Percentiles rank a stretch among this genome's conserved stretches.
These are phyloP conservation scores for Pilatotrama ljubarskyi DNA, from an alignment of 768 basidiomycete genomes.

Conservation along the genomic window DNA sequence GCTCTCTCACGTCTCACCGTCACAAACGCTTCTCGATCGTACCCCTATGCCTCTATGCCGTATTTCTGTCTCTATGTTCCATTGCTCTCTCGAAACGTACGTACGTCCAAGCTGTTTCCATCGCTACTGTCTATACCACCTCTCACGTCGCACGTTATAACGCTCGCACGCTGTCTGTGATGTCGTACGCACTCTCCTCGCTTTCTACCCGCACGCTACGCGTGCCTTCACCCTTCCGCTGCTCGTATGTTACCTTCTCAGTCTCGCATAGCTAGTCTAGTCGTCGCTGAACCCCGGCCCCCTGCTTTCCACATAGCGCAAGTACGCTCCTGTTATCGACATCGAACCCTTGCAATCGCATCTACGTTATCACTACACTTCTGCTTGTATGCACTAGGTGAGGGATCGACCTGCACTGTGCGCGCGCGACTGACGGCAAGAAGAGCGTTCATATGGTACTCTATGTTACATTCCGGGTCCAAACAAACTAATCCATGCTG, in stretches of 20 bases:
- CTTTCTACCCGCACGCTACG: slow-evolving; percentile 17
- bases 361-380: background rate
- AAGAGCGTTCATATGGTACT: no score
- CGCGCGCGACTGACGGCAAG: no score
- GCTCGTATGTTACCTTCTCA: slow-evolving; percentile 1
- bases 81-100: slow-evolving; percentile 11
- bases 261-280: slow-evolving; percentile 22
- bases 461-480: slow-evolving; percentile 40
- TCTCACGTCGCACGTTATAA: slow-evolving; percentile 20
- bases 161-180: slow-evolving; percentile 12
- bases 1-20: background rate
- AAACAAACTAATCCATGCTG: slow-evolving; percentile 73
- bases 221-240: slow-evolving; percentile 6
- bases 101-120: slow-evolving; percentile 18
- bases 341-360: slow-evolving; percentile 5
- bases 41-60: slow-evolving; percentile 22
- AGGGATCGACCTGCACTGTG: no score
- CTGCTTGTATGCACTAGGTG: no score
- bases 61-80: slow-evolving; percentile 14
- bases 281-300: slow-evolving; percentile 8
- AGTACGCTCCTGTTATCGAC: slow-evolving; percentile 16
- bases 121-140: slow-evolving; percentile 1
- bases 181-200: slow-evolving; percentile 17
- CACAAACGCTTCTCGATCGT: background rate
- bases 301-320: slow-evolving; percentile 16